These are phyloP conservation scores for Cladorrhinum sp. DNA, from an alignment of 2,329 filamentous ascomycete species.

Conservation along the genomic window DNA sequence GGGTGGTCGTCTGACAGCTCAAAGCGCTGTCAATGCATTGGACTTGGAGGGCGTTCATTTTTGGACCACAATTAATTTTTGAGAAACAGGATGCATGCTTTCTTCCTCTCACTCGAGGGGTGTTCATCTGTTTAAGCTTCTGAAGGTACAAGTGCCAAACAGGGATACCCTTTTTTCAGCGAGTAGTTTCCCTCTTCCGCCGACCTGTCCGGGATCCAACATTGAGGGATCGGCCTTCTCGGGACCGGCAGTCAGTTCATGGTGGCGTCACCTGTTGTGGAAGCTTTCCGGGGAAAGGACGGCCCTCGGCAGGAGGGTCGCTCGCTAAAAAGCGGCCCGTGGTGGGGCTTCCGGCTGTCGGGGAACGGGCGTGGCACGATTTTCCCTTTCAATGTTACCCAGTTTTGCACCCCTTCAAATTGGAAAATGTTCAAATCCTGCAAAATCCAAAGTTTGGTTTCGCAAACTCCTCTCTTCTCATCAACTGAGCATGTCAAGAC, in stretches of 20 bases:
- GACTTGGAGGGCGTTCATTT: slow-evolving; percentile 8
- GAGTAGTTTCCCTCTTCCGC: not conserved
- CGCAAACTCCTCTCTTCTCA: not conserved
- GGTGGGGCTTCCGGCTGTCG: not conserved
- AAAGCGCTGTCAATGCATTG: slow-evolving; percentile 3
- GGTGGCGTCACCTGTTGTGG: not conserved
- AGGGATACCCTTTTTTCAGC: not conserved
- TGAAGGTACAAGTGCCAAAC: not conserved
- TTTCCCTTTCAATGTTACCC: not conserved
- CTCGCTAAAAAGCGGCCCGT: not conserved
- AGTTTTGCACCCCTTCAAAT: not conserved
- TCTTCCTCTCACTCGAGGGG: not conserved
- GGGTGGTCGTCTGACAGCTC: slow-evolving; percentile 4
- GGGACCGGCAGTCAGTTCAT: not conserved
- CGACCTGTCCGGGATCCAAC: not conserved
- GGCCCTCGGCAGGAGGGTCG: not conserved
- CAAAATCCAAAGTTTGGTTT: not conserved
- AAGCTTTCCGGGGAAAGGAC: not conserved
- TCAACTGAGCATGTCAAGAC: not conserved
- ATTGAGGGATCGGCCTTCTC: not conserved
- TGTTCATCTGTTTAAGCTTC: slow-evolving; percentile 8
- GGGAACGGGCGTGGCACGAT: not conserved
- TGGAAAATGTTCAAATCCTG: not conserved
- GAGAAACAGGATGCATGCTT: not conserved
- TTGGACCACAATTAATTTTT: not conserved